Conservation (phyloP, 2,329 filamentous ascomycete species). For the Colletotrichum brevisporum region DNA sequence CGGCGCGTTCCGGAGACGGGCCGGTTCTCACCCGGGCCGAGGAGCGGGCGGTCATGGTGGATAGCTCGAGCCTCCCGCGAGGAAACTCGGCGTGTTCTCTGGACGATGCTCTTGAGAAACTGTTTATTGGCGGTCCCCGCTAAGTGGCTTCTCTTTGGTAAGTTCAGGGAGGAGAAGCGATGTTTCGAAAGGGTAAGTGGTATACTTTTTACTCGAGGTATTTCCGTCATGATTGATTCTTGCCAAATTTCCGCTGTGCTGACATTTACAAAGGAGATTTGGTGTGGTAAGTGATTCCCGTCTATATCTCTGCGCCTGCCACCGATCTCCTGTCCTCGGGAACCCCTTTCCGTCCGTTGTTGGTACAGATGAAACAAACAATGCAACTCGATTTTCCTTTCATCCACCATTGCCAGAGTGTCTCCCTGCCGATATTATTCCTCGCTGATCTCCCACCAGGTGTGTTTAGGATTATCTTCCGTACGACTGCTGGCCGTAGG, state of each 20-base stretch:
- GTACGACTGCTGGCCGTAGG: slow-evolving; percentile 13
- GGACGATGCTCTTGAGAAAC: neutral
- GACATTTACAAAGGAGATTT: neutral
- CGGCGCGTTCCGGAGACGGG: neutral
- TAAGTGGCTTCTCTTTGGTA: no score
- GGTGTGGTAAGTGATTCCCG: neutral
- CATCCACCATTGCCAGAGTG: neutral
- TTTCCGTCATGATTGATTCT: neutral
- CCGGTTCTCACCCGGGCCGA: slow-evolving; percentile 14
- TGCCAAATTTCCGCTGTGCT: neutral
- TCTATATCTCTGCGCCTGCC: slow-evolving; percentile 3
- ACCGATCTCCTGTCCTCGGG: neutral
- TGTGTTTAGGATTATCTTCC: neutral
- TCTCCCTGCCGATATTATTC: neutral
- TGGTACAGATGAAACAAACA: slow-evolving; percentile 18
- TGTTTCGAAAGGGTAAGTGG: no score
- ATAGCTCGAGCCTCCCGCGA: neutral
- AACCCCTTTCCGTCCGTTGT: neutral
- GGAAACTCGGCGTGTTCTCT: neutral
- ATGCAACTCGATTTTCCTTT: neutral
- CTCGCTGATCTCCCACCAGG: neutral
- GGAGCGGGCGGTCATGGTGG: neutral
- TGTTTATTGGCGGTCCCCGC: neutral
- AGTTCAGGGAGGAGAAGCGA: no score
- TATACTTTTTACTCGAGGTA: neutral